These are phyloP conservation scores for Ceriops tagal DNA, from an alignment of 345 rosid species.

Conservation along the genomic window DNA sequence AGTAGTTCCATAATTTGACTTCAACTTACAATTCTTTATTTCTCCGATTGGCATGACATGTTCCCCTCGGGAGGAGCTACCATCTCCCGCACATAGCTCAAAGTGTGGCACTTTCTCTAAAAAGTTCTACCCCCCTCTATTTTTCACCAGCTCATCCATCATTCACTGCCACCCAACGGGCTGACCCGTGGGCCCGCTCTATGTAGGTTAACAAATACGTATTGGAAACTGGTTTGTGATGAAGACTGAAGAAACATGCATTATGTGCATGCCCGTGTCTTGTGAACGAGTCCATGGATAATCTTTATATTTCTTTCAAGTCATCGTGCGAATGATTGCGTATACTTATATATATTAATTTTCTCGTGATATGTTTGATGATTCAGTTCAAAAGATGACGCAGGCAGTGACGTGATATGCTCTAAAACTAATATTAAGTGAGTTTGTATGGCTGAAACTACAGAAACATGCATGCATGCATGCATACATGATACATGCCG, in stretches of 20 bases:
- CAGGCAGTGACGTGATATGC: background rate
- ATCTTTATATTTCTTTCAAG: background rate
- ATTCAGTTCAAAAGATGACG: background rate
- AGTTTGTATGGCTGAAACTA: too few species aligned
- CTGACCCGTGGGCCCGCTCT: slow-evolving; percentile 36
- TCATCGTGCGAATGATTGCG: background rate
- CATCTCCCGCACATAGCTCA: slow-evolving; percentile 17
- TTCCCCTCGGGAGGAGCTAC: slow-evolving; percentile 18
- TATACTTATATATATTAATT: background rate
- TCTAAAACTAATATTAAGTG: too few species aligned
- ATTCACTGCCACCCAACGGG: slow-evolving; percentile 20
- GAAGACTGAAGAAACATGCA: slow-evolving; percentile 4
- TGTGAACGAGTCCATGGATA: background rate
- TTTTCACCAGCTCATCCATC: slow-evolving; percentile 31
- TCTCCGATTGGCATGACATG: slow-evolving; percentile 29
- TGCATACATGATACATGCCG: too few species aligned
- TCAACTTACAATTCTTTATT: slow-evolving; percentile 20
- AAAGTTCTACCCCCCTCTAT: background rate
- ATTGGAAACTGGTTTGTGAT: slow-evolving; percentile 1
- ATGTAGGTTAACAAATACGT: background rate
- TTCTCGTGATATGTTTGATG: too few species aligned
- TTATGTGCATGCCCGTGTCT: background rate
- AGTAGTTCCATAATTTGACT: slow-evolving; percentile 26
- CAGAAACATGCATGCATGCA: too few species aligned
- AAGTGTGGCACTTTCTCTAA: background rate